Base-by-base conservation (phyloP, 768 basidiomycete species). In the Coprinopsis cinerea region DNA sequence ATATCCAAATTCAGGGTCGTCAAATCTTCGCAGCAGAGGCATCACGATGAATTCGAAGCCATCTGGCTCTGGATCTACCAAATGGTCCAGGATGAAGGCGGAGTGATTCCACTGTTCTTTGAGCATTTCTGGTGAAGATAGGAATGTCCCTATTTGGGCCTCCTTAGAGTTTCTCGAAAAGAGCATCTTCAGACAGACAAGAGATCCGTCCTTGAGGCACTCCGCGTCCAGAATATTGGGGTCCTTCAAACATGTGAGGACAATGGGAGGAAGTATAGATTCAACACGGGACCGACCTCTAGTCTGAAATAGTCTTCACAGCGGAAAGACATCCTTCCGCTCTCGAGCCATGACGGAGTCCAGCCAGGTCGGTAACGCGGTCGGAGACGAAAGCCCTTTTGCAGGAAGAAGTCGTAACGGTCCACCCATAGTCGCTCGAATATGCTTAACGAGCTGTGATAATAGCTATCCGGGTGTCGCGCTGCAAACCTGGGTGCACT, bases 21-120 rank as follows among this genome's bases (percentile, higher is more conserved):
- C 62, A 45, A 67, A 70, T 15, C 58, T 58, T 44, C 68, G 61
- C 15, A 74, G 60, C 1, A 69, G 47, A 0, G 72, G 74, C 65
- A 71, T 72, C 1, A 57, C 70, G 57, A 64, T 63, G 60, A 54
- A 58, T 52, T 58, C 67, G 60, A 56, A 59, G 61, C 51, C 53
- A 4, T 52, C 52, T 17, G 49, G 48, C 22, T 42, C 43, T 11
- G 32, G 46, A 34, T 62, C 61, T 14, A n/a, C 22, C 41, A 64
- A 64, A 1, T 55, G 35, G 39, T 61, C 56, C 26, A 59, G 57
- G 40, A 59, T 55, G 27, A 60, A 58, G 17, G 62, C 61, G 27
- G 59, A 58, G 40, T 64, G 63, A 44, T 64, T 62, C 34, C 60
- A 47, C 24, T 56, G 49, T 27, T 64, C 58, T 13, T 44, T 53